phyloP scores from a whole-genome alignment of 768 basidiomycete species.

The Psilocybe tampanensis region DNA sequence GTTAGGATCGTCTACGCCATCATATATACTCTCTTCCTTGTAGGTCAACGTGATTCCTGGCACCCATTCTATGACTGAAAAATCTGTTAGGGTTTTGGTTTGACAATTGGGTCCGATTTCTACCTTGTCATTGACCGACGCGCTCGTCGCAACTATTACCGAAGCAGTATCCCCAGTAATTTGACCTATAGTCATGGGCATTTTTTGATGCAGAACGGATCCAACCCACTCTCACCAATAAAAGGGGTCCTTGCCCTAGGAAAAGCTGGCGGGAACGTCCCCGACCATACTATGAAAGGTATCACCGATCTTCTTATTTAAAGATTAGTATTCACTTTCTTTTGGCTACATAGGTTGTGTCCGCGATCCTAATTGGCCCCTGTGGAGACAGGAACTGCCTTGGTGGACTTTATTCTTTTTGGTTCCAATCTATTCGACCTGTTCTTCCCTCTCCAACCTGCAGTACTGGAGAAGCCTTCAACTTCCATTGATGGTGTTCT shows the following conservation, averaged over 20 bases:
- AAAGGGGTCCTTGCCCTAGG: conserved; percentile 51
- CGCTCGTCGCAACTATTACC: conserved; percentile 55
- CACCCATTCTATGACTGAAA: neutral
- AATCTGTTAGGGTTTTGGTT: conserved; percentile 68
- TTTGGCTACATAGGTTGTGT: conserved; percentile 60
- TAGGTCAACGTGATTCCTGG: conserved; percentile 27
- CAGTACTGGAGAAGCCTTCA: conserved; percentile 73
- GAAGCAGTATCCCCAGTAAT: conserved; percentile 39
- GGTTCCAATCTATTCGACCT: conserved; percentile 76
- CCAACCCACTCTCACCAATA: conserved; percentile 35
- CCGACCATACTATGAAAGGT: conserved; percentile 53
- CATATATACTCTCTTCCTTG: conserved; percentile 83
- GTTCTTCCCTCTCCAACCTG: conserved; percentile 75
- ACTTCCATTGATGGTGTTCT: conserved; percentile 74
- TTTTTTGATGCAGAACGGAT: conserved; percentile 52
- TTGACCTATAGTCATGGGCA: conserved; percentile 55
- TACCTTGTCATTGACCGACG: conserved; percentile 70
- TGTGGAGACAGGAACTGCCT: conserved; percentile 78
- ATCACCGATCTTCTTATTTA: conserved; percentile 20
- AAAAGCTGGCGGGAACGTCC: conserved; percentile 32
- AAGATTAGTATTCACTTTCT: conserved; percentile 17
- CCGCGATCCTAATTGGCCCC: conserved; percentile 73
- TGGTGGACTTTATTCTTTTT: conserved; percentile 81
- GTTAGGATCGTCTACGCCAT: conserved; percentile 86
- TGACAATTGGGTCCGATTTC: conserved; percentile 83